Percentiles rank a stretch among this genome's conserved stretches.
phyloP scores from a whole-genome alignment of 495 filamentous ascomycete genomes.

The Parathielavia appendiculata region DNA sequence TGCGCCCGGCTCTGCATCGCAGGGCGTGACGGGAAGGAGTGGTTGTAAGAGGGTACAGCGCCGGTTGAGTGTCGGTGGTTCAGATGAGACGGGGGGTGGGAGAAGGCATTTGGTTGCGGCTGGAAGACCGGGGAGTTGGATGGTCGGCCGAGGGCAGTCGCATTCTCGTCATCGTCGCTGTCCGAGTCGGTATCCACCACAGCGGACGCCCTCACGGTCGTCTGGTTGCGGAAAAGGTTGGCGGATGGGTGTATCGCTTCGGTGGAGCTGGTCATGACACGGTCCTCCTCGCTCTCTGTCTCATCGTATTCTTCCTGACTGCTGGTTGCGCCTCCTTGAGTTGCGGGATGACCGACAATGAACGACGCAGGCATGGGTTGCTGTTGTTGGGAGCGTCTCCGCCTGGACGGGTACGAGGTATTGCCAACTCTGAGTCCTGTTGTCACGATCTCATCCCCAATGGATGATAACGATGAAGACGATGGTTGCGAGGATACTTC shows the following conservation, averaged over 20 bases:
- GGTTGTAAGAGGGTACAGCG: conserved; percentile 40
- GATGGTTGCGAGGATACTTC: conserved; percentile 91
- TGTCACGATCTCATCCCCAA: conserved; percentile 80
- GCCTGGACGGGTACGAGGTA: conserved; percentile 46
- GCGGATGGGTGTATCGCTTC: conserved; percentile 55
- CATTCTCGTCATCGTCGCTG: conserved; percentile 64
- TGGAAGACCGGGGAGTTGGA: conserved; percentile 59
- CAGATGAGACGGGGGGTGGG: conserved; percentile 66
- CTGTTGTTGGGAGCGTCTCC: conserved; percentile 52
- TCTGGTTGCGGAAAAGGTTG: conserved; percentile 21
- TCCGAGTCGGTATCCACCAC: conserved; percentile 30
- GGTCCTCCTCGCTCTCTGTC: conserved; percentile 56
- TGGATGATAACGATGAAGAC: conserved; percentile 82
- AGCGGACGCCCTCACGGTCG: conserved; percentile 10
- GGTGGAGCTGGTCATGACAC: conserved; percentile 76
- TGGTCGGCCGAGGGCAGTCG: conserved; percentile 66
- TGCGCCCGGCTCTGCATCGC: conserved; percentile 38
- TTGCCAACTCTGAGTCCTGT: conserved; percentile 72
- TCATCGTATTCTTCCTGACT: conserved; percentile 84
- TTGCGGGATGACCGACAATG: conserved; percentile 35
- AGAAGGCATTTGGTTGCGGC: conserved; percentile 85
- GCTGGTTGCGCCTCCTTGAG: conserved; percentile 54
- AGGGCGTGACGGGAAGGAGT: conserved; percentile 36
- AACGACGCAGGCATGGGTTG: conserved; percentile 32
- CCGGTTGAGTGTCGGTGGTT: conserved; percentile 46